Evolutionary conservation across 129 eudicot genomes (phyloP).

Genomic region (Dittrichia graveolens): DNA sequence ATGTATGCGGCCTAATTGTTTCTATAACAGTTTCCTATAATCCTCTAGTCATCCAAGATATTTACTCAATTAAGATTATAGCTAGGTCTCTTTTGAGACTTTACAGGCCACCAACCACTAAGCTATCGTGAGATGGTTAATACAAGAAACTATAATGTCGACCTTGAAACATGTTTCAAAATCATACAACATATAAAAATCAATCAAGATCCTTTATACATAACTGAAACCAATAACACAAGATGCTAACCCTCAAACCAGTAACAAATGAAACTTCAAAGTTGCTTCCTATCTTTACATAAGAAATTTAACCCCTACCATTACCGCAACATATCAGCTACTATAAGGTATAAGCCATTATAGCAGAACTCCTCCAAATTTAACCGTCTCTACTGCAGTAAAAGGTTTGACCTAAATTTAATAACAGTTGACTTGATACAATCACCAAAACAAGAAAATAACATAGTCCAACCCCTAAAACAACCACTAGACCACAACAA

Average conservation of each 20-base stretch:
- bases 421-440: slow-evolving; percentile 29
- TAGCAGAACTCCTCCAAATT: slow-evolving; percentile 7
- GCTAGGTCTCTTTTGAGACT: too few relatives aligned
- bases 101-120: too few relatives aligned
- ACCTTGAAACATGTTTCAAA: neutral
- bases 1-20: too few relatives aligned
- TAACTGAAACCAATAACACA: slow-evolving; percentile 27
- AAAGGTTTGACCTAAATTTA: slow-evolving; percentile 30
- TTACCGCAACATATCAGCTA: neutral
- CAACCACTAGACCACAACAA: slow-evolving; percentile 27
- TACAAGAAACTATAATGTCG: too few relatives aligned
- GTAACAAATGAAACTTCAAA: slow-evolving; percentile 17
- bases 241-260: slow-evolving; percentile 20
- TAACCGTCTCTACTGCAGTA: slow-evolving; percentile 18
- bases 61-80: too few relatives aligned
- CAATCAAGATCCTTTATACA: slow-evolving; percentile 38
- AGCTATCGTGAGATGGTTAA: too few relatives aligned
- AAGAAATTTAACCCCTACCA: slow-evolving; percentile 22
- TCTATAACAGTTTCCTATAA: too few relatives aligned
- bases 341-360: slow-evolving; percentile 6
- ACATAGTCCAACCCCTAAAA: slow-evolving; percentile 21
- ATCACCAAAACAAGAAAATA: slow-evolving; percentile 30
- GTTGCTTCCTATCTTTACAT: slow-evolving; percentile 33
- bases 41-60: too few relatives aligned
- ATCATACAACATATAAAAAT: slow-evolving; percentile 18